These are phyloP conservation scores for Polyporus arcularius DNA, from an alignment of 768 basidiomycete genomes.

Conservation along the genomic window DNA sequence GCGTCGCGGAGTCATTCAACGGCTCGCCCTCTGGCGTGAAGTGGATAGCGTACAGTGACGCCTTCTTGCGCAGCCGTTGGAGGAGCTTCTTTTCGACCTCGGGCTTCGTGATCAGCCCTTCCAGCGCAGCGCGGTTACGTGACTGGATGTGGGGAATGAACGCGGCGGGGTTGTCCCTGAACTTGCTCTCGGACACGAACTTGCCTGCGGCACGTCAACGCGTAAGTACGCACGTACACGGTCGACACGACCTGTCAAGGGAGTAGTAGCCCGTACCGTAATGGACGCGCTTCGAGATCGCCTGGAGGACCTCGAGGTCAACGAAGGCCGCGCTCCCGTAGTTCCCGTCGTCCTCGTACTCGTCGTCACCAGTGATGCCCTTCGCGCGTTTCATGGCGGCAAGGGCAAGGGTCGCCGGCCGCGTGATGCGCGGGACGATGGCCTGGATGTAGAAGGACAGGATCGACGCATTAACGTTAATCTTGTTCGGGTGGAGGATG, in stretches of 20 bases:
- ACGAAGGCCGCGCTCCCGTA: constrained; percentile 95
- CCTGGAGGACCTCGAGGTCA: constrained; percentile 95
- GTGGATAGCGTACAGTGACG: constrained; percentile 75
- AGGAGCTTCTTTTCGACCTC: constrained; percentile 90
- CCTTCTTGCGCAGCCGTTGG: constrained; percentile 82
- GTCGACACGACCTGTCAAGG: neutral
- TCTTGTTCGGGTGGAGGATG: constrained; percentile 73
- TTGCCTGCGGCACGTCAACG: constrained; percentile 64
- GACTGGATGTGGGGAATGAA: constrained; percentile 92
- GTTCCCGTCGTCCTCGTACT: constrained; percentile 93
- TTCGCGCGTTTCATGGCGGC: constrained; percentile 64
- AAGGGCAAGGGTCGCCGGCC: constrained; percentile 65
- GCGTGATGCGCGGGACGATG: constrained; percentile 90
- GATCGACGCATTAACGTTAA: constrained; percentile 89
- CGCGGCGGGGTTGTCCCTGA: constrained; percentile 77
- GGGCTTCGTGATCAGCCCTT: constrained; percentile 92
- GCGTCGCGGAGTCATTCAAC: constrained; percentile 38
- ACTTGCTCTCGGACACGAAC: constrained; percentile 99
- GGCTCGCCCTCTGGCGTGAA: constrained; percentile 69
- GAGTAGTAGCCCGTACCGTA: constrained; percentile 64
- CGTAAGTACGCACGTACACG: neutral
- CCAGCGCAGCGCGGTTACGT: constrained; percentile 76
- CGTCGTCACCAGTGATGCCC: constrained; percentile 66
- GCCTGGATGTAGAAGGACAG: constrained; percentile 83
- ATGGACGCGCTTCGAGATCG: constrained; percentile 97